A percentile compares a stretch with the other conserved stretches of the same genome.
phyloP scores from a whole-genome alignment of 2,329 filamentous ascomycete genomes.

The Cladophialophora exuberans region DNA sequence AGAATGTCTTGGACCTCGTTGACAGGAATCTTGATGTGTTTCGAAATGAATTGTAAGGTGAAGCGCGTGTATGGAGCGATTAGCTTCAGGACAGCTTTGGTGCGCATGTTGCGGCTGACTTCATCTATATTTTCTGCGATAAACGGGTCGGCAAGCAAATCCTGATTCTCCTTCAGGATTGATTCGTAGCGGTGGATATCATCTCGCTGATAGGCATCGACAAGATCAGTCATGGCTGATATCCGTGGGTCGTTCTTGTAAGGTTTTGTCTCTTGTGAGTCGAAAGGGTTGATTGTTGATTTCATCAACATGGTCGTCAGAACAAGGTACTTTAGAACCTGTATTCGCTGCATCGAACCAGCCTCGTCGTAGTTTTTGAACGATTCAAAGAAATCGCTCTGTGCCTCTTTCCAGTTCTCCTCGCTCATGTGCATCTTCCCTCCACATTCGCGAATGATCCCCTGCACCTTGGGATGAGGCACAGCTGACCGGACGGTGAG shows the following conservation, averaged over 20 bases:
- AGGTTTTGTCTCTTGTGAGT: conserved; percentile 97
- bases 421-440: conserved; percentile 99
- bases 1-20: conserved; percentile 92
- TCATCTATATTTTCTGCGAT: conserved; percentile 99
- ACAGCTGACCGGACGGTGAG: conserved; percentile 94
- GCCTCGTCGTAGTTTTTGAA: conserved; percentile 99
- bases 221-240: conserved; percentile 93
- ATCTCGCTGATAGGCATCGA: conserved; percentile 94
- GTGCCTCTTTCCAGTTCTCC: conserved; percentile 97
- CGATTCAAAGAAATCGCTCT: conserved; percentile 97
- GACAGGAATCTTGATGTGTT: conserved; percentile 81
- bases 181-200: conserved; percentile 91
- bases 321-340: conserved; percentile 95
- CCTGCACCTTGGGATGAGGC: conserved; percentile 98
- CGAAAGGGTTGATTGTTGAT: conserved; percentile 97
- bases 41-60: conserved; percentile 83
- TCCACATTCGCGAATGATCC: conserved; percentile 96
- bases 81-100: conserved; percentile 89
- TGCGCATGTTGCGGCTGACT: conserved; percentile 96
- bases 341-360: conserved; percentile 91
- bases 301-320: conserved; percentile 98
- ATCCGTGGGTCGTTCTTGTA: conserved; percentile 96
- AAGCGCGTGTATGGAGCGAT: conserved; percentile 95
- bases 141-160: conserved; percentile 88
- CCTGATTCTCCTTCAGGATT: conserved; percentile 83